phyloP scores from a whole-genome alignment of 148 eudicot genomes.

The Arbutus unedo region DNA sequence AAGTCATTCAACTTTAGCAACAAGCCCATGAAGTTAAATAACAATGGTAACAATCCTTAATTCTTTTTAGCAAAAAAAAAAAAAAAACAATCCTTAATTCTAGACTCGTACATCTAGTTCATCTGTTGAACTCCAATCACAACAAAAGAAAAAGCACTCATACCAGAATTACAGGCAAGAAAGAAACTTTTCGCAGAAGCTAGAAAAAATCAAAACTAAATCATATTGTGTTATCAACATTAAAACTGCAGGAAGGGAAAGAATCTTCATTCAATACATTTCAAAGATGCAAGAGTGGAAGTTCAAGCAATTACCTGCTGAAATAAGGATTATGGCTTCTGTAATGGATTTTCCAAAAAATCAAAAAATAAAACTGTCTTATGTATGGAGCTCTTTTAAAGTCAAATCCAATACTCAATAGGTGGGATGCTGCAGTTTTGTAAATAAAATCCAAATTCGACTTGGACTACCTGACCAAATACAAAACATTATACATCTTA shows the following conservation, averaged over 20 bases:
- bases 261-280: neutral
- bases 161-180: neutral
- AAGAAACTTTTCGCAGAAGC: neutral
- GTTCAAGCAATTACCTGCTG: neutral
- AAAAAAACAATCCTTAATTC: neutral
- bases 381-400: neutral
- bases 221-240: neutral
- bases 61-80: too few relatives aligned
- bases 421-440: neutral
- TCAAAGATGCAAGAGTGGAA: neutral
- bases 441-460: neutral
- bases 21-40: constrained; percentile 6
- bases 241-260: neutral
- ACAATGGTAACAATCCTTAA: neutral
- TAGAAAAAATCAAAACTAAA: neutral
- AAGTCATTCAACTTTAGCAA: neutral
- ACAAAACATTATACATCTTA: neutral
- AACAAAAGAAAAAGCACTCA: constrained; percentile 1
- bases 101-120: neutral
- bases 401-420: neutral
- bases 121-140: constrained; percentile 7
- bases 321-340: neutral
- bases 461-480: neutral
- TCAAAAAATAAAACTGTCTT: neutral
- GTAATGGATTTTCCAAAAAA: neutral